Evolutionary conservation across 148 eudicot species (phyloP), one percentile per base, ranked within the genome.

Genomic region (Tetragonia tetragonoides): DNA sequence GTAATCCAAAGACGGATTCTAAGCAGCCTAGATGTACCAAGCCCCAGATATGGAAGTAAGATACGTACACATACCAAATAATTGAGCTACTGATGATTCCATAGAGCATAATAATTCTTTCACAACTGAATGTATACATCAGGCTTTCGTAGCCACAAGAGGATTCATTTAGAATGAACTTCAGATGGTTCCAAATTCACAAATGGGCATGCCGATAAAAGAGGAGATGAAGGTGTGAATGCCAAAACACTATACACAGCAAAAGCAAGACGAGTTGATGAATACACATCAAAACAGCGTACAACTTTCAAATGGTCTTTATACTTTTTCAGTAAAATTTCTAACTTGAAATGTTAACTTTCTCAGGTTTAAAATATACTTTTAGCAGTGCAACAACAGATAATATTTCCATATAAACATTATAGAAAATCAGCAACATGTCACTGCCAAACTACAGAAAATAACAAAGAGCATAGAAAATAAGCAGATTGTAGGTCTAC

Each of bases 1-100:
- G 90, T 56, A 94, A 77, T 68, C 93, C 93, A 85, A 70, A 88
- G 59, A 77, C 74, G 53, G 97, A 87, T 81, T 94, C 94, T 68
- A 94, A 87, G 66, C 93, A 90, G 61, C 98, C 98, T 91, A 80
- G 46, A 66, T 56, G 17, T 56, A 56, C 23, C 75, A 68, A 78
- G 1, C 44, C 66, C 54, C 56, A 24, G 34, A 16, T 38, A 53
- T 44, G 40, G 15, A 79, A 24, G 66, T 66, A 73, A 81, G 80
- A 39, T 21, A 46, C 47, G 15, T 14, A 17, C 15, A 71, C 42
- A n/a, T n/a, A 75, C n/a, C 39, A 39, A n/a, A 39, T 6, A 44
- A 74, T n/a, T 28, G 57, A 67, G 38, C 16, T 20, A 71, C 14
- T 20, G 15, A 1, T 2, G 5, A 14, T 10, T 42, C 21, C 71